These are phyloP conservation scores for Penicillium sp. DNA, from an alignment of 2,329 filamentous ascomycete genomes.

Conservation along the genomic window DNA sequence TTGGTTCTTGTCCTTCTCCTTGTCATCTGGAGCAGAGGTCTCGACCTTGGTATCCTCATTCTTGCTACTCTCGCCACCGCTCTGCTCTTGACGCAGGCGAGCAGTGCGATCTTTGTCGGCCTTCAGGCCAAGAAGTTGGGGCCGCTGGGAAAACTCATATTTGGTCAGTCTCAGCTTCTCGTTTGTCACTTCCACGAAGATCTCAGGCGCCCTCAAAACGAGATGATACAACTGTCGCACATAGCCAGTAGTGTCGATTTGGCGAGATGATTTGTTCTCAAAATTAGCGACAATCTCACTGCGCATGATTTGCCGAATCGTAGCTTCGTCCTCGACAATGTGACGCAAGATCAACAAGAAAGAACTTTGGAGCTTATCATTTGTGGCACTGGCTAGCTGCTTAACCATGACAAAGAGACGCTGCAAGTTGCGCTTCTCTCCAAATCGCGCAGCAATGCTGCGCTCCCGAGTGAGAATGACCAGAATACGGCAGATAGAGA, in stretches of 20 bases:
- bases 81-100: constrained; percentile 24
- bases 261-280: constrained; percentile 57
- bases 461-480: constrained; percentile 84
- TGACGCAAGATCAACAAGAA: constrained; percentile 89
- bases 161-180: constrained; percentile 75
- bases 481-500: constrained; percentile 79
- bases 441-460: constrained; percentile 70
- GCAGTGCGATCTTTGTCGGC: constrained; percentile 39
- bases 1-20: constrained; percentile 31
- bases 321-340: constrained; percentile 90
- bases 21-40: constrained; percentile 19
- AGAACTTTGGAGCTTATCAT: constrained; percentile 70
- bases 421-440: constrained; percentile 85
- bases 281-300: constrained; percentile 83
- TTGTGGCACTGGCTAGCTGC: constrained; percentile 78
- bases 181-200: constrained; percentile 85
- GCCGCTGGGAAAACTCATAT: constrained; percentile 58
- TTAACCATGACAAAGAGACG: constrained; percentile 93
- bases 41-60: constrained; percentile 34
- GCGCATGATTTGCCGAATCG: constrained; percentile 86
- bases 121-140: constrained; percentile 56
- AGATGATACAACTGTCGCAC: constrained; percentile 75
- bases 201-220: constrained; percentile 74
- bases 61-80: constrained; percentile 14
- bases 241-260: constrained; percentile 70